A percentile compares a stretch with the other conserved stretches of the same genome.
These are phyloP conservation scores for Ogataea paraovalis DNA, from an alignment of 805 yeast genomes.

Conservation along the genomic window DNA sequence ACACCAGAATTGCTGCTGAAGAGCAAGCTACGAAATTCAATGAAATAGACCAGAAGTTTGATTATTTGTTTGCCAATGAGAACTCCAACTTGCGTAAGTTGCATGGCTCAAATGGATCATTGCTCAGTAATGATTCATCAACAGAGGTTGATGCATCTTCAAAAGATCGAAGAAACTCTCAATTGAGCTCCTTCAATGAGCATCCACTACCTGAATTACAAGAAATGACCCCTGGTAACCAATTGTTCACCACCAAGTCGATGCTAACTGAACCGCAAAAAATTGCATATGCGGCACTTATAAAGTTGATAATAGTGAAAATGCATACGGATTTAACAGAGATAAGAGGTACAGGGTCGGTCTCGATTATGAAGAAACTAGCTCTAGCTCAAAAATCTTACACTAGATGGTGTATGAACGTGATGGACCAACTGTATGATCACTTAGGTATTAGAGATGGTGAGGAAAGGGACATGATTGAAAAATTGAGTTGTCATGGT, in stretches of 20 bases:
- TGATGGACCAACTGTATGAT: slow-evolving; percentile 66
- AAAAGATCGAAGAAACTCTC: not conserved
- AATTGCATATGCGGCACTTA: slow-evolving; percentile 87
- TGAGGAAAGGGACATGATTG: slow-evolving; percentile 84
- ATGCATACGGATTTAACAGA: slow-evolving; percentile 78
- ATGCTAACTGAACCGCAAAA: slow-evolving; percentile 81
- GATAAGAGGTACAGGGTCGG: slow-evolving; percentile 48
- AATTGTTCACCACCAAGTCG: slow-evolving; percentile 73
- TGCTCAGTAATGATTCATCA: slow-evolving; percentile 18
- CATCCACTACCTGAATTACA: too few relatives aligned
- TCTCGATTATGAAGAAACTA: slow-evolving; percentile 54
- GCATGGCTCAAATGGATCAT: slow-evolving; percentile 15
- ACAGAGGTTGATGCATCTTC: slow-evolving; percentile 20
- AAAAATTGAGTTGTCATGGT: slow-evolving; percentile 79
- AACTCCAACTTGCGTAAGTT: slow-evolving; percentile 30
- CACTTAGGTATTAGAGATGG: slow-evolving; percentile 70
- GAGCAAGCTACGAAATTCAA: slow-evolving; percentile 75
- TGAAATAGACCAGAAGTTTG: slow-evolving; percentile 48
- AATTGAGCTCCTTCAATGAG: not conserved
- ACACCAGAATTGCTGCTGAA: slow-evolving; percentile 84
- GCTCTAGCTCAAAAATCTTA: slow-evolving; percentile 70
- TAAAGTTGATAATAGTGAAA: slow-evolving; percentile 68
- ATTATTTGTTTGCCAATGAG: slow-evolving; percentile 42
- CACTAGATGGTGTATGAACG: slow-evolving; percentile 78
- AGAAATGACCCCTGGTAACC: slow-evolving; percentile 50